Conservation (phyloP, 176 grass and related monocot species). For the Paspalum vaginatum region DNA sequence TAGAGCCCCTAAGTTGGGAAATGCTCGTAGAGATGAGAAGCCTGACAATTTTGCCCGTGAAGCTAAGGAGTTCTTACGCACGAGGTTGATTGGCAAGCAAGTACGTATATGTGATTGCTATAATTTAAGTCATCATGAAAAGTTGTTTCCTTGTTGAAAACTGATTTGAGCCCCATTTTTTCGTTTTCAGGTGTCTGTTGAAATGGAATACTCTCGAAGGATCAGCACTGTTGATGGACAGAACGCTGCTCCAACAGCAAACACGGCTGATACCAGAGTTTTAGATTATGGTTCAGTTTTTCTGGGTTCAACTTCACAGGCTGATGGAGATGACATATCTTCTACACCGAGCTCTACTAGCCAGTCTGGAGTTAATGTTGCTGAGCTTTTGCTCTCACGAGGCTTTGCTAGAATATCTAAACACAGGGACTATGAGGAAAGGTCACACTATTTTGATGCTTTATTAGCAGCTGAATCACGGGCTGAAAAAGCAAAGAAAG, state of each 20-base stretch:
- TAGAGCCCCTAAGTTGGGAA: slow-evolving; percentile 84
- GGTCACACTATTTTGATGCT: slow-evolving; percentile 91
- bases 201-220: slow-evolving; percentile 97
- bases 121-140: background rate
- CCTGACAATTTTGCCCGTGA: slow-evolving; percentile 79
- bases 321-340: slow-evolving; percentile 68
- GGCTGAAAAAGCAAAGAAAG: slow-evolving; percentile 91
- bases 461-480: slow-evolving; percentile 87
- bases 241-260: slow-evolving; percentile 44
- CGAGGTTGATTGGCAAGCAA: slow-evolving; percentile 88
- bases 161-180: background rate
- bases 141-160: background rate
- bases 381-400: slow-evolving; percentile 79
- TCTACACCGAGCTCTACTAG: slow-evolving; percentile 42
- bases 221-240: slow-evolving; percentile 68
- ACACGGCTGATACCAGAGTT: slow-evolving; percentile 62
- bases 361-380: slow-evolving; percentile 68
- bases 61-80: slow-evolving; percentile 88
- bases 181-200: slow-evolving; percentile 73
- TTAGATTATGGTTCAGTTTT: slow-evolving; percentile 96
- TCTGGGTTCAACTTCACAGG: slow-evolving; percentile 58
- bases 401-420: slow-evolving; percentile 79
- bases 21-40: slow-evolving; percentile 71
- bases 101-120: slow-evolving; percentile 42
- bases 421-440: slow-evolving; percentile 94